Evolutionary conservation across 2,329 filamentous ascomycete species (phyloP), one percentile per base, ranked within the genome.

Genomic region (Botrytis squamosa): DNA sequence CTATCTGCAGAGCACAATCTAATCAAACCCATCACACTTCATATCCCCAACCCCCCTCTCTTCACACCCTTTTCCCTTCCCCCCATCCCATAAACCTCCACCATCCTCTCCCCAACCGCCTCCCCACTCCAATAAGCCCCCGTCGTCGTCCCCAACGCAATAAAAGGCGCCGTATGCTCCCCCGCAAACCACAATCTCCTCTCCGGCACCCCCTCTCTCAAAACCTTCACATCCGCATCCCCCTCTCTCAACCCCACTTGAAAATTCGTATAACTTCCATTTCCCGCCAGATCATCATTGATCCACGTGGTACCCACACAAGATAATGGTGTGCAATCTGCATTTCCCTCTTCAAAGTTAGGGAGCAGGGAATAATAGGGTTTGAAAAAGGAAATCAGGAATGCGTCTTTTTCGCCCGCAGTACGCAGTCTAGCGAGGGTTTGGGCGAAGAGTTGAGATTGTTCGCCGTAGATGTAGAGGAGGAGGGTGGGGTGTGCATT

Each of bases 91-190:
- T 91, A 91, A 12, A 83, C 85, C 78, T 86, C 85, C 0, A 85
- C 84, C 74, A 94, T 88, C 80, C 90, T 88, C 81, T 85, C 87
- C 1, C 88, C 94, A 49, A 94, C 92, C 33, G 87, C 88, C 84
- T 97, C 93, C 1, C 95, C 95, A 81, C 92, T 94, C 93, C 68
- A 69, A 82, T 94, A 98, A 18, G 95, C 95, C 0, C 95, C 95
- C 0, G 94, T 97, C 20, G 91, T 92, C 7, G 95, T 98, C 0
- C 95, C 95, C 75, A 98, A 82, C 18, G 93, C 94, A 42, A 97
- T 90, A 84, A 97, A 97, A 7, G 95, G 94, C 72, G 93, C 91
- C 36, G 94, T 97, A 83, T 93, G 91, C 81, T 93, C 91, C 0
- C 91, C 91, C 0, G 91, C 91, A 80, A 93, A 86, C 91, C 91